Evolutionary conservation across 257 asterid genomes (phyloP).

Genomic region (Cordia subcordata): DNA sequence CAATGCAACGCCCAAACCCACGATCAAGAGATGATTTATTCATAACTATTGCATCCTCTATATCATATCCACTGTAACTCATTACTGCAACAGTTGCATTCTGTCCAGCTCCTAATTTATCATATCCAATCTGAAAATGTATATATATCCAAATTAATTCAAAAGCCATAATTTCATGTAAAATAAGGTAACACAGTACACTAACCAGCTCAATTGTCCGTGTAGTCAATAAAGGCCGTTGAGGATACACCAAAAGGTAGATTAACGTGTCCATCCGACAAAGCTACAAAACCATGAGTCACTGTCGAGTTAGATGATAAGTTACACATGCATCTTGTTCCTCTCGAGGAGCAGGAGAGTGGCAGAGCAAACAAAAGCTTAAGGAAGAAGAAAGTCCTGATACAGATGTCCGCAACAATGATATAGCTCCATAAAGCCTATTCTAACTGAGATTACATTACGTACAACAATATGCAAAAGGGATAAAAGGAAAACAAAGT

Average conservation of each 20-base stretch:
- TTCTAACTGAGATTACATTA: neutral
- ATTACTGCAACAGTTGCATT: conserved; percentile 97
- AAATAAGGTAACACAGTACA: conserved; percentile 16
- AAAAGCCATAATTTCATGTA: neutral
- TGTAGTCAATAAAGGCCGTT: conserved; percentile 87
- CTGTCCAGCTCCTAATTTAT: conserved; percentile 97
- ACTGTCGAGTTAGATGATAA: conserved; percentile 1
- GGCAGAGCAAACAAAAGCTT: neutral
- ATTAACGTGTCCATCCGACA: conserved; percentile 76
- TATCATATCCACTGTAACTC: conserved; percentile 98
- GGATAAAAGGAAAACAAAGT: no score
- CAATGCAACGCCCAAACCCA: conserved; percentile 98
- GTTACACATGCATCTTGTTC: neutral
- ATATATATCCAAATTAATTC: conserved; percentile 16
- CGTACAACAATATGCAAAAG: no score
- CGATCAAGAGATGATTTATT: conserved; percentile 96
- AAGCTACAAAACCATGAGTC: conserved; percentile 41
- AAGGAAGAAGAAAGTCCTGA: neutral
- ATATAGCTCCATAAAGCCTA: neutral
- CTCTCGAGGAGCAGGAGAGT: neutral
- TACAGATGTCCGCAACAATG: neutral
- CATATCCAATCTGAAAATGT: conserved; percentile 58
- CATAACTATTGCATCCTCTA: conserved; percentile 99
- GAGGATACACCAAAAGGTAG: conserved; percentile 94
- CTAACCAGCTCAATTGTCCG: conserved; percentile 92